Evolutionary conservation across 2,329 filamentous ascomycete genomes (phyloP).

Genomic region (Helotiales sp.): DNA sequence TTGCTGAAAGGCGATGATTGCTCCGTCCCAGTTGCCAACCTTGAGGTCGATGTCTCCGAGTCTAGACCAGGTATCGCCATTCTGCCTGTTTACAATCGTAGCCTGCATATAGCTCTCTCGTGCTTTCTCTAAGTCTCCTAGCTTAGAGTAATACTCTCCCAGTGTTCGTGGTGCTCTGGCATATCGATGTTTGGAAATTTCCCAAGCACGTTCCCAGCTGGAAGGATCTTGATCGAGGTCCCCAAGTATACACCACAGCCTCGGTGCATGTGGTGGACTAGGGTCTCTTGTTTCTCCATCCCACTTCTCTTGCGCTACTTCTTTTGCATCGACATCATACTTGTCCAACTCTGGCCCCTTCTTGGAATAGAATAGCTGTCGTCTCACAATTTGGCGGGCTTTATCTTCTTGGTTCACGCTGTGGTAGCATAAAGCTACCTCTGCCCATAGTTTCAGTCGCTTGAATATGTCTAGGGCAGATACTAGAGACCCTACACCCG

Average conservation of each 20-base stretch:
- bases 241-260: constrained; percentile 89
- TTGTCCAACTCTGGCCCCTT: constrained; percentile 38
- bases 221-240: constrained; percentile 76
- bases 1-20: constrained; percentile 79
- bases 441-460: constrained; percentile 88
- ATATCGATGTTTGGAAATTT: constrained; percentile 77
- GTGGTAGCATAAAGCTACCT: constrained; percentile 79
- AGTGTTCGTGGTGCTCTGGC: constrained; percentile 85
- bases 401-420: constrained; percentile 69
- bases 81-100: constrained; percentile 76
- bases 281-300: constrained; percentile 67
- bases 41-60: constrained; percentile 86
- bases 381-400: constrained; percentile 72
- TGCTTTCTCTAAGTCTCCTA: constrained; percentile 67
- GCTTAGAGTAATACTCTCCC: constrained; percentile 72
- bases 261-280: constrained; percentile 77
- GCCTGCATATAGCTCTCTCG: constrained; percentile 77
- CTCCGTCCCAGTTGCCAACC: constrained; percentile 72
- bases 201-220: constrained; percentile 87
- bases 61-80: constrained; percentile 83
- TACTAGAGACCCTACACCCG: constrained; percentile 78
- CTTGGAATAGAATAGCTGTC: constrained; percentile 74
- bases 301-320: constrained; percentile 55
- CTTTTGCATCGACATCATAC: constrained; percentile 50
- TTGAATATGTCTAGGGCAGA: constrained; percentile 97